Conservation (phyloP, 208 protist species). For the Leptomonas seymouri region DNA sequence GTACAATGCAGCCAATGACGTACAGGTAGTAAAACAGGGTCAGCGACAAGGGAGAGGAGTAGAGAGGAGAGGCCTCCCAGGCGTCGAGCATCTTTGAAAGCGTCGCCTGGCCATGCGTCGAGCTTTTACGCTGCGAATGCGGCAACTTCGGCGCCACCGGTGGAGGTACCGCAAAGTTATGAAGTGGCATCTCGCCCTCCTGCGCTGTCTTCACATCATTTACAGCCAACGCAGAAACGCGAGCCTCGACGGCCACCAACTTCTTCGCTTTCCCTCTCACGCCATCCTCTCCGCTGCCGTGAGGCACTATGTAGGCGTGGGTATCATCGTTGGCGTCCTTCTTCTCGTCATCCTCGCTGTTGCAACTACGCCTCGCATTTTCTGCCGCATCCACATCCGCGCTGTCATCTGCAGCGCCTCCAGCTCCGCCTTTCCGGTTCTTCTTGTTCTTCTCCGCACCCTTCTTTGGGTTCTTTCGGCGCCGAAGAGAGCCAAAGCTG, state of each 20-base stretch:
- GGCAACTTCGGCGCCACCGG: conserved; percentile 13
- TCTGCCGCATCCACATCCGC: neutral
- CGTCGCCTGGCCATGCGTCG: conserved; percentile 22
- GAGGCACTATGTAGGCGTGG: conserved; percentile 29
- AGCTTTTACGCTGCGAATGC: conserved; percentile 20
- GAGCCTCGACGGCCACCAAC: neutral
- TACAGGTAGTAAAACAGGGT: conserved; percentile 64
- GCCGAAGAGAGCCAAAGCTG: conserved; percentile 28
- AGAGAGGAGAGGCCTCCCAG: conserved; percentile 42
- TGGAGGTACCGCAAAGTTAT: conserved; percentile 20
- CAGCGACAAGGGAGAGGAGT: conserved; percentile 48
- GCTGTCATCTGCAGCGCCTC: neutral
- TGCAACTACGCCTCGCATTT: neutral
- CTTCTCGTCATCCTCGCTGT: conserved; percentile 1
- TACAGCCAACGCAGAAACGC: neutral
- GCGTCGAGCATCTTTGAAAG: conserved; percentile 30
- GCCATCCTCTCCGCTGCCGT: neutral
- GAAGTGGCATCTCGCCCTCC: conserved; percentile 11
- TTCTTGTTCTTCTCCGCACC: conserved; percentile 27
- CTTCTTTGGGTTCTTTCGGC: conserved; percentile 27
- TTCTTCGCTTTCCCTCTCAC: neutral
- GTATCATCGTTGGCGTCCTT: conserved; percentile 5
- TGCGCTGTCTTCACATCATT: neutral
- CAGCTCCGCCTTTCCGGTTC: neutral
- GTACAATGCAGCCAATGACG: conserved; percentile 29